phyloP scores from a whole-genome alignment of 2,329 filamentous ascomycete genomes.

The Whalleya microplaca region DNA sequence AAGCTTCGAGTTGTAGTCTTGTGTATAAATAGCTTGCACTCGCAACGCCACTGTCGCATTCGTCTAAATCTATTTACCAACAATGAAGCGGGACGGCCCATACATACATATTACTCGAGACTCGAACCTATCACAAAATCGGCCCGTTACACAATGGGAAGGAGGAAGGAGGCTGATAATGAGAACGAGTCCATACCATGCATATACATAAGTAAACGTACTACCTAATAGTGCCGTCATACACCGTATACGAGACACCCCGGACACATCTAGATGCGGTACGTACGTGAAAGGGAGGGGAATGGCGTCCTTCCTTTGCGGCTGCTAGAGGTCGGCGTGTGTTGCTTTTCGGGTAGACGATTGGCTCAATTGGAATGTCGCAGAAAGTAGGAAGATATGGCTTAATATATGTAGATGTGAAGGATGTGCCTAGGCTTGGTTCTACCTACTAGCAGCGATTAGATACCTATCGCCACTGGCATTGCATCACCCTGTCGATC shows the following conservation, averaged over 20 bases:
- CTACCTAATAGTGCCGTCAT: neutral
- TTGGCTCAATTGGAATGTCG: slow-evolving; percentile 28
- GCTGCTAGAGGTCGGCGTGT: slow-evolving; percentile 5
- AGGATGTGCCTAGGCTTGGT: neutral
- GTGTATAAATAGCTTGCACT: neutral
- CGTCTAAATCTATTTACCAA: slow-evolving; percentile 6
- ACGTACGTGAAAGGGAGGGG: slow-evolving; percentile 13
- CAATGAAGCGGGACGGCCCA: neutral
- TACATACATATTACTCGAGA: neutral
- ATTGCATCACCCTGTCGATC: neutral
- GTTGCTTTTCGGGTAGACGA: slow-evolving; percentile 8
- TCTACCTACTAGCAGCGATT: neutral
- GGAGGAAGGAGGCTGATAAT: neutral
- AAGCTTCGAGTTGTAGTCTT: slow-evolving; percentile 1
- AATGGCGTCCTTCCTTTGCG: slow-evolving; percentile 8
- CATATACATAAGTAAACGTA: too few relatives aligned
- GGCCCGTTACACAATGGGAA: neutral
- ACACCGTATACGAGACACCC: neutral
- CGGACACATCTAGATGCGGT: neutral
- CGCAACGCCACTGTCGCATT: slow-evolving; percentile 11
- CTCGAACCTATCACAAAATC: slow-evolving; percentile 5
- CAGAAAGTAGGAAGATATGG: slow-evolving; percentile 1
- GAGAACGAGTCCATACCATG: neutral
- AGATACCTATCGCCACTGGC: neutral
- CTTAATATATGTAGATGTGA: neutral